Percentiles rank a stretch among this genome's conserved stretches.
These are phyloP conservation scores for Adansonia grandidieri DNA, from an alignment of 441 rosid species.

Conservation along the genomic window DNA sequence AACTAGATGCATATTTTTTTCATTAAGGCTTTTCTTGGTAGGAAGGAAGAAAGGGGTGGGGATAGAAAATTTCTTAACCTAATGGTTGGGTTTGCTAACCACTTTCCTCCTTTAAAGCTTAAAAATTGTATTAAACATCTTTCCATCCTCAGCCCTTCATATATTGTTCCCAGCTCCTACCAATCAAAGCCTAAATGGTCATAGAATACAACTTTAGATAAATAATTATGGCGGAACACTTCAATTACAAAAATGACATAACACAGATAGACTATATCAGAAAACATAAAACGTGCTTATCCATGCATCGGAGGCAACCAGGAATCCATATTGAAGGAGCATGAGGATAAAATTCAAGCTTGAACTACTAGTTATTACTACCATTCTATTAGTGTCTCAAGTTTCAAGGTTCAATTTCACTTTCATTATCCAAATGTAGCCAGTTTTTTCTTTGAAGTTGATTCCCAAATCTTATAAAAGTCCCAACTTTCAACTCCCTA, in stretches of 20 bases:
- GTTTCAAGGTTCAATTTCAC: background rate
- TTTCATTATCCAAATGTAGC: background rate
- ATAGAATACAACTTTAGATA: background rate
- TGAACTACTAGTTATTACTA: conserved; percentile 3
- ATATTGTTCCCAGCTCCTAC: no score
- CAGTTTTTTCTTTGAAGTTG: background rate
- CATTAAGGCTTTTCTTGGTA: no score
- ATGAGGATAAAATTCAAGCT: background rate
- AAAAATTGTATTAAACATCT: no score
- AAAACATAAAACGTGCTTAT: background rate
- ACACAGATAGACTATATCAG: background rate
- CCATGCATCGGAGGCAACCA: background rate
- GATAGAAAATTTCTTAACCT: no score
- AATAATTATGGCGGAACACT: background rate
- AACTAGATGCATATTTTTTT: no score
- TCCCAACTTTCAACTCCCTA: background rate
- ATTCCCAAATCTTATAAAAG: background rate
- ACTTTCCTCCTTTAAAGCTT: no score
- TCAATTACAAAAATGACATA: background rate
- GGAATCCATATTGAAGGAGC: background rate
- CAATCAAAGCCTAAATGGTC: background rate
- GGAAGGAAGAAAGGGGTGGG: no score
- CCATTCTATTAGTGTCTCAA: background rate
- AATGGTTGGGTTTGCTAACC: no score
- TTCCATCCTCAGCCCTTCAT: no score